These are phyloP conservation scores for Citrus hindsii DNA, from an alignment of 345 rosid species.

Conservation along the genomic window DNA sequence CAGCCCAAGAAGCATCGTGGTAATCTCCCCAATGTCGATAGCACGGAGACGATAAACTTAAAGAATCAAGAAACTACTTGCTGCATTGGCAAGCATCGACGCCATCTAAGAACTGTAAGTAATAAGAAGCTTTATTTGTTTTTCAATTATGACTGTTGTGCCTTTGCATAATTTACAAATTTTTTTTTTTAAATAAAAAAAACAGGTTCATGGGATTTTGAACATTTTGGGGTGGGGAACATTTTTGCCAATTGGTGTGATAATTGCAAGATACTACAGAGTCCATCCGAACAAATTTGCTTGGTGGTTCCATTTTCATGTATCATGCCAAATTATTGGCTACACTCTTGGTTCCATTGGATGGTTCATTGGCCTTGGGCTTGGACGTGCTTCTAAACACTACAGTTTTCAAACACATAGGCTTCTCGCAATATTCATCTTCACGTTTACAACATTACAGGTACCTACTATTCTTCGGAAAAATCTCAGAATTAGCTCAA, in stretches of 20 bases:
- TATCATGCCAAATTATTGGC: constrained; percentile 38
- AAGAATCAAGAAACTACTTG: neutral
- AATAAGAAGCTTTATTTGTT: neutral
- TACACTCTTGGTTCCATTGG: constrained; percentile 40
- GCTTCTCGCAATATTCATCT: constrained; percentile 34
- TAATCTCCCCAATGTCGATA: constrained; percentile 39
- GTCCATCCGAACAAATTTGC: constrained; percentile 15
- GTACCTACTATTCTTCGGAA: constrained; percentile 15
- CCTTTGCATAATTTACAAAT: neutral
- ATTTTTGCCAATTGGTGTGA: constrained; percentile 44
- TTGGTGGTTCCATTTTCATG: constrained; percentile 27
- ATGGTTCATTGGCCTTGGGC: constrained; percentile 39
- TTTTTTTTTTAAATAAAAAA: too few species aligned
- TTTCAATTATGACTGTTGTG: neutral
- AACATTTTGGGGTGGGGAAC: constrained; percentile 57
- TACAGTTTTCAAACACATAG: constrained; percentile 37
- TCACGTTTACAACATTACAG: constrained; percentile 44
- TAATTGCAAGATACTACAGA: constrained; percentile 42
- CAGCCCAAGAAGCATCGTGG: constrained; percentile 32
- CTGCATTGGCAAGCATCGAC: neutral
- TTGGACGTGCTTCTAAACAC: constrained; percentile 36
- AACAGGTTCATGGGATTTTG: constrained; percentile 47
- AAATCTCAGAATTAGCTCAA: too few species aligned
- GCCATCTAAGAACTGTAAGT: constrained; percentile 29
- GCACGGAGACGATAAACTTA: constrained; percentile 34